A percentile compares a stretch with the other conserved stretches of the same genome.
Conservation (phyloP, 345 rosid genomes). For the Heritiera littoralis region DNA sequence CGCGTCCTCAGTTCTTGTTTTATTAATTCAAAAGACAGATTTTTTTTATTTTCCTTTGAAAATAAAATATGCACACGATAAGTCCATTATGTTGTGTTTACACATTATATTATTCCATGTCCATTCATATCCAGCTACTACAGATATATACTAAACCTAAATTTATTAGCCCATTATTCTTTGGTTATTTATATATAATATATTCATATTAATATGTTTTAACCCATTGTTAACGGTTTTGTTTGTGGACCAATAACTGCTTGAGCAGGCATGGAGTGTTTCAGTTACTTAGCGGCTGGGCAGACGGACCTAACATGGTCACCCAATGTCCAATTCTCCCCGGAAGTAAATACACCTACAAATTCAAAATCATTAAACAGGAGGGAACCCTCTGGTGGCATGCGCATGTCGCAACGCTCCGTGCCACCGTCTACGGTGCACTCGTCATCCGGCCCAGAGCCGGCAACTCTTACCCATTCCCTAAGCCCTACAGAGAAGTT, state of each 20-base stretch:
- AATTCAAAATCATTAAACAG: conserved; percentile 57
- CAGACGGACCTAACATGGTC: conserved; percentile 82
- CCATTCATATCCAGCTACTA: neutral
- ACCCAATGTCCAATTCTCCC: conserved; percentile 88
- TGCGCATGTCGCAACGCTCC: conserved; percentile 69
- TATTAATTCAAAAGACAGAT: neutral
- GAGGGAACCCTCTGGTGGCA: conserved; percentile 99
- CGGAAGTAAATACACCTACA: conserved; percentile 59
- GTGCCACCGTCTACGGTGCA: conserved; percentile 90
- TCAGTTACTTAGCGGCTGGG: conserved; percentile 66
- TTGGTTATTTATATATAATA: neutral
- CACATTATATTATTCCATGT: neutral
- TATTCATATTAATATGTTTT: neutral
- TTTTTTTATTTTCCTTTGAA: neutral
- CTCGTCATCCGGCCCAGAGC: conserved; percentile 67
- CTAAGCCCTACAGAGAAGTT: conserved; percentile 69
- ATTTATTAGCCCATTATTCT: neutral
- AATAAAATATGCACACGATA: neutral
- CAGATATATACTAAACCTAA: neutral
- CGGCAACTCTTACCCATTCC: conserved; percentile 70
- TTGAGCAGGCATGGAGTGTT: conserved; percentile 77
- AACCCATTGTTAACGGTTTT: neutral
- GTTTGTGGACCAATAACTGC: neutral
- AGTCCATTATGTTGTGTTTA: neutral
- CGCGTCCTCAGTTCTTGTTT: neutral